Conservation (phyloP, 805 yeast genomes). For the Metschnikowia bowlesiae region DNA sequence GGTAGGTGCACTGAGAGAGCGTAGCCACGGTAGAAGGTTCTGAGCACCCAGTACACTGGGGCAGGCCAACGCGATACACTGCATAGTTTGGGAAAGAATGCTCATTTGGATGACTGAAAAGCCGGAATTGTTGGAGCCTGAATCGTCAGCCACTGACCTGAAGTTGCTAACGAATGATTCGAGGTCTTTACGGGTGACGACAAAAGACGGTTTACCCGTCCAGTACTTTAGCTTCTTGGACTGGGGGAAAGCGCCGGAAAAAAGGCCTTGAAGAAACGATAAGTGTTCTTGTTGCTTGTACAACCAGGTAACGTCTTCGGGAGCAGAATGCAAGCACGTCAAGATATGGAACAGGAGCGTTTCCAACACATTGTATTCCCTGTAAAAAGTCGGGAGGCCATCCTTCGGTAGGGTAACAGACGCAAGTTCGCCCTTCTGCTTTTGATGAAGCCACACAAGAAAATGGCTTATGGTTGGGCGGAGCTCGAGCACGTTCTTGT, state of each 20-base stretch:
- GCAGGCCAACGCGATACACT: conserved; percentile 6
- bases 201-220: background rate
- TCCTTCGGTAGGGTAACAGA: conserved; percentile 2
- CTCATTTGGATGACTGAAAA: background rate
- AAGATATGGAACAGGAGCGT: conserved; percentile 14
- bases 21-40: conserved; percentile 25
- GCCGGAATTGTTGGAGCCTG: background rate
- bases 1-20: conserved; percentile 26
- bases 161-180: background rate
- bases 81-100: background rate
- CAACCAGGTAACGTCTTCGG: conserved; percentile 9
- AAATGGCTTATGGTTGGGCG: conserved; percentile 15
- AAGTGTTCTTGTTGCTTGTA: conserved; percentile 7
- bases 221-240: background rate
- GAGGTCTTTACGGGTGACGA: background rate
- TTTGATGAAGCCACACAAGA: conserved; percentile 16
- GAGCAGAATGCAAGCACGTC: conserved; percentile 9
- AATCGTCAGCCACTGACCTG: background rate
- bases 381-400: conserved; percentile 6
- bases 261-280: conserved; percentile 1
- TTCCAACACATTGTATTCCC: conserved; percentile 9
- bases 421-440: conserved; percentile 3
- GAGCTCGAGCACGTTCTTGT: background rate
- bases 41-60: background rate
- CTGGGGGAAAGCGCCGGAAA: background rate